These are phyloP conservation scores for Hymenoscyphus occultus DNA, from an alignment of 2,329 filamentous ascomycete genomes.

Conservation along the genomic window DNA sequence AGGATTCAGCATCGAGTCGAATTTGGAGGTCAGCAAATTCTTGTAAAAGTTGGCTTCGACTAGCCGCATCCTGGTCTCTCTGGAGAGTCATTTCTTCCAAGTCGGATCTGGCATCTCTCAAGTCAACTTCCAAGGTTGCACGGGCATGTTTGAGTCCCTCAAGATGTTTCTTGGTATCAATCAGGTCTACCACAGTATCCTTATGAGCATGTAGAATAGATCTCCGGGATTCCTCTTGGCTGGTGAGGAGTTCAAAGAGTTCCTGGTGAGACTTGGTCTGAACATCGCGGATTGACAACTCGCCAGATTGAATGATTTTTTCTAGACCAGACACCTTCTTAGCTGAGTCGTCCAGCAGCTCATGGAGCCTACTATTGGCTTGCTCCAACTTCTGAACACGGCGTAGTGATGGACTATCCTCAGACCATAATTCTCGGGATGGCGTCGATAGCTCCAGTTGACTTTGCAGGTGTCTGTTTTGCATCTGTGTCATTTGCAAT, in stretches of 20 bases:
- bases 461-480: conserved; percentile 86
- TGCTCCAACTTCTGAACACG: conserved; percentile 89
- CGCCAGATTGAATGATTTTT: conserved; percentile 79
- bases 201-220: conserved; percentile 82
- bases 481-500: conserved; percentile 90
- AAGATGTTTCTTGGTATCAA: conserved; percentile 81
- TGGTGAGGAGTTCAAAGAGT: conserved; percentile 86
- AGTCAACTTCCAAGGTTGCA: conserved; percentile 75
- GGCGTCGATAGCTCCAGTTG: conserved; percentile 73
- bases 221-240: conserved; percentile 84
- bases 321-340: conserved; percentile 91
- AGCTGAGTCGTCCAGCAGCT: conserved; percentile 89
- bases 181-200: conserved; percentile 77
- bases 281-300: conserved; percentile 84
- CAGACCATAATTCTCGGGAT: conserved; percentile 57
- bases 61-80: conserved; percentile 83
- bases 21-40: conserved; percentile 95
- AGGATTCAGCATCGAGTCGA: conserved; percentile 82
- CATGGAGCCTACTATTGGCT: conserved; percentile 86
- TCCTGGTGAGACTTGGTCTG: conserved; percentile 94
- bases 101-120: conserved; percentile 80
- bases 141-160: conserved; percentile 84
- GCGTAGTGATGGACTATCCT: conserved; percentile 74
- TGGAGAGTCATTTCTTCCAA: conserved; percentile 75
- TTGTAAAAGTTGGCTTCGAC: conserved; percentile 81